Evolutionary conservation across 257 asterid genomes (phyloP).

Genomic region (Solanum peruvianum): DNA sequence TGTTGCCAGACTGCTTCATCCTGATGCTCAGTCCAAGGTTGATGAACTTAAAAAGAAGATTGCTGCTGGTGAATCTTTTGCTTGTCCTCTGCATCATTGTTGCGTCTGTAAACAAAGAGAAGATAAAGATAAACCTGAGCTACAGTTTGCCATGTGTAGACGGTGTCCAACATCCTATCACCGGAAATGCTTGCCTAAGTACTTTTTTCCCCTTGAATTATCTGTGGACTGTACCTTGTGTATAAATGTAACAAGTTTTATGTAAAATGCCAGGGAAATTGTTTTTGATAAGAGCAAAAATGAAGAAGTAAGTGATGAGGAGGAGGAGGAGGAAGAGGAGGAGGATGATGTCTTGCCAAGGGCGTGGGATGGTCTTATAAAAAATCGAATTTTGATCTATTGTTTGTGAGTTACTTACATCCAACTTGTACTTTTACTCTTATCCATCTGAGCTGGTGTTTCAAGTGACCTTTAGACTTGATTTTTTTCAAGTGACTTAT

Average conservation of each 20-base stretch:
- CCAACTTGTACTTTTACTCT: background rate
- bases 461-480: background rate
- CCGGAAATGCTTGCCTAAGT: slow-evolving; percentile 90
- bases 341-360: slow-evolving; percentile 27
- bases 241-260: background rate
- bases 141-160: slow-evolving; percentile 90
- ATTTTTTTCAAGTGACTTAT: background rate
- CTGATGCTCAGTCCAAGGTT: slow-evolving; percentile 32
- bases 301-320: background rate
- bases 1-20: slow-evolving; percentile 60
- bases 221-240: background rate
- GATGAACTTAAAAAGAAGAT: slow-evolving; percentile 37
- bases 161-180: slow-evolving; percentile 95
- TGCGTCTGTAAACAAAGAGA: slow-evolving; percentile 53
- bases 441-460: background rate
- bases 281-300: slow-evolving; percentile 12
- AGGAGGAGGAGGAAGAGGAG: slow-evolving; percentile 8
- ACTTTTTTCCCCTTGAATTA: slow-evolving; percentile 3
- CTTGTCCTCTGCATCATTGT: slow-evolving; percentile 81
- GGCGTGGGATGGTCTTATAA: slow-evolving; percentile 81
- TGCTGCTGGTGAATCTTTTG: slow-evolving; percentile 66
- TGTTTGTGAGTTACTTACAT: slow-evolving; percentile 54
- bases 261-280: slow-evolving; percentile 38
- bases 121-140: slow-evolving; percentile 29
- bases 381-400: slow-evolving; percentile 64